Evolutionary conservation across 2,329 filamentous ascomycete genomes (phyloP).

Genomic region (Aspergillus sp.): DNA sequence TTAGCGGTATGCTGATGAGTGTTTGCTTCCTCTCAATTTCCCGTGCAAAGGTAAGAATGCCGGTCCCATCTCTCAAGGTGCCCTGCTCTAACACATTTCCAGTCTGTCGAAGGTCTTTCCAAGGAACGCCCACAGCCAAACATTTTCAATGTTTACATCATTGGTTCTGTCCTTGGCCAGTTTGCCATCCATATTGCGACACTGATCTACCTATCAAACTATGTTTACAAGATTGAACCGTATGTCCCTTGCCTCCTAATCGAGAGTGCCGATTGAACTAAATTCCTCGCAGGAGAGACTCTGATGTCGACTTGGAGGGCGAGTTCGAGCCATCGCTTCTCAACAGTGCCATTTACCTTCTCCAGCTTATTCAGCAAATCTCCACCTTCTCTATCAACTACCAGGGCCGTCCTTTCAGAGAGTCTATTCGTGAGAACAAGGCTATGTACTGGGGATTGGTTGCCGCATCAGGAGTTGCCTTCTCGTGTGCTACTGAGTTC

Average conservation of each 20-base stretch:
- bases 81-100: conserved; percentile 20
- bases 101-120: conserved; percentile 89
- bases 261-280: conserved; percentile 37
- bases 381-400: conserved; percentile 99
- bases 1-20: conserved; percentile 99
- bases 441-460: conserved; percentile 98
- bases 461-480: conserved; percentile 85
- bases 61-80: not conserved
- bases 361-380: conserved; percentile 98
- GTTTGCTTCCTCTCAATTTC: conserved; percentile 99
- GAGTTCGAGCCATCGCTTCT: conserved; percentile 92
- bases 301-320: conserved; percentile 84
- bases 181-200: conserved; percentile 95
- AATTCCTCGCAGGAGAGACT: conserved; percentile 52
- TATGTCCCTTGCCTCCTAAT: conserved; percentile 54
- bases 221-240: conserved; percentile 85
- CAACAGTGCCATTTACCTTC: conserved; percentile 94
- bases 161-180: conserved; percentile 94
- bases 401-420: conserved; percentile 95
- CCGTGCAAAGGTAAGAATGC: conserved; percentile 71
- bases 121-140: conserved; percentile 98
- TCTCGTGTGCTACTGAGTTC: conserved; percentile 93
- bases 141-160: conserved; percentile 99
- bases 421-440: conserved; percentile 91
- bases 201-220: conserved; percentile 89